Evolutionary conservation across 2,329 filamentous ascomycete genomes (phyloP), one percentile per base, ranked within the genome.

Genomic region (Hawksworthiomyces lignivorus): DNA sequence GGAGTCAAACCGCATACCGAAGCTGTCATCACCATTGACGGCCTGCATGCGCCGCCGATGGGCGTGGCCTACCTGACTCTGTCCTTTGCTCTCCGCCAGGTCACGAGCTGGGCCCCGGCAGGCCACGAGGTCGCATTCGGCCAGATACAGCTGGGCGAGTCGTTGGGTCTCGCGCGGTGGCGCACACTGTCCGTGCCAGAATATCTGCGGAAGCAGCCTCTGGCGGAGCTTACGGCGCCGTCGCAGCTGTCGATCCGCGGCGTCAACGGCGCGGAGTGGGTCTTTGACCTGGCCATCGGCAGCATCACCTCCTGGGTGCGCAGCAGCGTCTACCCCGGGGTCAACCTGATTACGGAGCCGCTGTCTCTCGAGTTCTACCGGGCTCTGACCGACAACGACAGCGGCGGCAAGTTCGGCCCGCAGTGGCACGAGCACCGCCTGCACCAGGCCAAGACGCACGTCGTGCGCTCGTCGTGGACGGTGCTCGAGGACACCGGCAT

Each of bases 341-440:
- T 48, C 19, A 68, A 70, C 48, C 52, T 73, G 21, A 61, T 75
- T 36, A 65, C 64, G 4, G 54, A 64, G 22, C 67, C 70, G 1
- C 51, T 70, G 3, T 49, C 59, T 2, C 63, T 80, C 30, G 67
- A 69, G 47, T 73, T 84, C 55, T 83, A 80, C 63, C 77, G 80
- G 29, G 73, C 81, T 1, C 66, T 73, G 28, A 84, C 64, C 10
- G 63, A 67, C 15, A 37, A 43, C 17, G 35, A 37, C 34, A n/a
- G 14, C 21, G 29, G 28, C 27, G 33, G 33, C 34, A 18, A 33
- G 8, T 27, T 35, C 21, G 34, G 27, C 30, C 31, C 30, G 11
- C 4, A 17, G 22, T 39, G 36, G 41, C 19, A 4, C 4, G 19
- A 22, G n/a, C 22, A 72, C n/a, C 56, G 67, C 14, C 59, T 67